Percentiles rank a stretch among this genome's conserved stretches.
Conservation (phyloP, 2,329 filamentous ascomycete species). For the Ceratocystis ficicola region DNA sequence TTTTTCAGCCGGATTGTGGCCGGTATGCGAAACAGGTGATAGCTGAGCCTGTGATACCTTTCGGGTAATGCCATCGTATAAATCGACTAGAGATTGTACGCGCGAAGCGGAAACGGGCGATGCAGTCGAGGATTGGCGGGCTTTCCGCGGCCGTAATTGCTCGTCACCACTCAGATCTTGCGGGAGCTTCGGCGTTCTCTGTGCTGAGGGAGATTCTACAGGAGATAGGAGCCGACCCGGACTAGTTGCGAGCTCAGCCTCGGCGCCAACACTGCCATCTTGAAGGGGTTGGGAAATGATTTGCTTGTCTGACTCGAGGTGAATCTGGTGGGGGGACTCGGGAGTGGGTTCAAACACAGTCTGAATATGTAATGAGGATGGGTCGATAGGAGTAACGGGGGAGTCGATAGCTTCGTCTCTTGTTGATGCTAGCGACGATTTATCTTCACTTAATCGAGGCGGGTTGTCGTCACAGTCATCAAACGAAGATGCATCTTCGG, state of each 20-base stretch:
- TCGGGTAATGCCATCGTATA: conserved; percentile 37
- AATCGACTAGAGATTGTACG: conserved; percentile 40
- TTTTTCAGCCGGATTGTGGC: neutral
- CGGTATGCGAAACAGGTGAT: neutral
- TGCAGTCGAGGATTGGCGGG: conserved; percentile 12
- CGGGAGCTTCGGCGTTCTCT: neutral
- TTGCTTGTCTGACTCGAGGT: neutral
- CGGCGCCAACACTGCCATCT: neutral
- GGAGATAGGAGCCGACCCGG: neutral
- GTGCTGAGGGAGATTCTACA: neutral
- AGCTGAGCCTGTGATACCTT: conserved; percentile 22
- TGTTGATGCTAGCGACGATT: conserved; percentile 2
- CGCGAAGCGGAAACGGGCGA: conserved; percentile 14
- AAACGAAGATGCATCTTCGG: conserved; percentile 9
- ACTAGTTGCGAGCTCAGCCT: neutral
- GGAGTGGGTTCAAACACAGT: neutral
- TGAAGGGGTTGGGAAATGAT: neutral
- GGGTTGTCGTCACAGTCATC: conserved; percentile 1
- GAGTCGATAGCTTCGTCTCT: conserved; percentile 12
- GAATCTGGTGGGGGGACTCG: neutral
- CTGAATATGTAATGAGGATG: neutral
- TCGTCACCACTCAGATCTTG: conserved; percentile 6
- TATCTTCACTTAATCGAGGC: conserved; percentile 12
- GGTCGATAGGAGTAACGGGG: conserved; percentile 14
- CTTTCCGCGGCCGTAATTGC: conserved; percentile 7